These are phyloP conservation scores for Bocquillonia castaneifolia DNA, from an alignment of 441 rosid genomes.

Conservation along the genomic window DNA sequence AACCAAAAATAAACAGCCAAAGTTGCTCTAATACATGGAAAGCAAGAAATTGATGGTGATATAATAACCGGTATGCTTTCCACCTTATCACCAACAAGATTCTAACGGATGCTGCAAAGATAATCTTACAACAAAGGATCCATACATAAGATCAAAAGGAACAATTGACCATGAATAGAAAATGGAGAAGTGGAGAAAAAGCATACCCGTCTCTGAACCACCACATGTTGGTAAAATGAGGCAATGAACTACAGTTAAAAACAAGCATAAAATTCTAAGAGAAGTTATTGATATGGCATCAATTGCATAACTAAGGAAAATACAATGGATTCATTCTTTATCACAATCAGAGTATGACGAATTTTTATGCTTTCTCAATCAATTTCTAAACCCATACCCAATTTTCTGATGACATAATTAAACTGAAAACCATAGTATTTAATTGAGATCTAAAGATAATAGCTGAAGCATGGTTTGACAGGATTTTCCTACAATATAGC, in stretches of 20 bases:
- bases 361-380: too few species aligned
- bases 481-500: background rate
- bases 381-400: too few species aligned
- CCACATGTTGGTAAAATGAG: constrained; percentile 85
- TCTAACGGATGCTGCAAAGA: background rate
- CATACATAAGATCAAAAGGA: background rate
- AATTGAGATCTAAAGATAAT: background rate
- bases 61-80: background rate
- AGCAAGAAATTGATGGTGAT: constrained; percentile 4
- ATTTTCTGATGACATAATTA: too few species aligned
- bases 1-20: background rate
- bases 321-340: background rate
- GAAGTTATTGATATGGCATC: constrained; percentile 1
- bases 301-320: background rate
- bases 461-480: background rate
- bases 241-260: constrained; percentile 72
- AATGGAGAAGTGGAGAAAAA: constrained; percentile 22
- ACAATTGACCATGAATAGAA: background rate
- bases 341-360: too few species aligned
- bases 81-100: background rate
- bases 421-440: background rate
- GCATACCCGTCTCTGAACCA: constrained; percentile 86
- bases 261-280: constrained; percentile 16
- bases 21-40: background rate
- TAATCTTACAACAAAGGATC: background rate